Evolutionary conservation across 2,329 filamentous ascomycete species (phyloP), one percentile per base, ranked within the genome.

Genomic region (Alternaria hordeiaustralica): DNA sequence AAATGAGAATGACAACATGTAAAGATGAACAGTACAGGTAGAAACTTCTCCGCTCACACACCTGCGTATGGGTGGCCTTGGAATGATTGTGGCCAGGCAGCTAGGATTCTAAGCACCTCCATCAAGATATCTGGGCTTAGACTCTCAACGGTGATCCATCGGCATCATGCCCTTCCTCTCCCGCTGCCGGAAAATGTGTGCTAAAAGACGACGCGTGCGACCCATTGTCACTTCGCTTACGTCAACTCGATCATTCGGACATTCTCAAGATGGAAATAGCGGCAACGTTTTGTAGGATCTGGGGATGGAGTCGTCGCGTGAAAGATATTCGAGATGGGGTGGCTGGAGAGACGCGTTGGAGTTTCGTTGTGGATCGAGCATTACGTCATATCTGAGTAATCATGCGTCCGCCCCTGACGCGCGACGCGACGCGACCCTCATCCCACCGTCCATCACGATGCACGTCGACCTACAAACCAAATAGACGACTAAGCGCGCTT

Each of bases 331-430:
- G 28, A 23, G 30, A n/a, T 28, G 21, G 18, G 18, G 49, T 36
- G 18, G 49, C 8, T 51, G 49, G 28, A 33, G 26, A 13, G 49
- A 51, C 49, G 49, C 8, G 49, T 51, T 15, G 49, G 9, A 12
- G 26, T 51, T 10, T 11, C 12, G 44, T 9, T 25, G 2, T n/a
- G 9, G 8, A 21, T 12, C 1, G 13, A 51, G 28, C 6, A 23
- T 51, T 10, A 23, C 28, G 28, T 51, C 49, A 51, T 51, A 12
- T 36, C 49, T 13, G 28, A 53, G 28, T 18, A 36, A 53, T 41
- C 13, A 36, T 6, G 13, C 8, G 9, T 18, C 20, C 13, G 18
- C 2, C 4, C 43, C 3, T 18, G 11, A 21, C 43, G 18, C 28
- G n/a, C 18, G 20, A 9, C 26, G 18, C 49, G 49, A 33, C 49